phyloP scores from a whole-genome alignment of 495 filamentous ascomycete genomes.

The Podospora pseudopauciseta region DNA sequence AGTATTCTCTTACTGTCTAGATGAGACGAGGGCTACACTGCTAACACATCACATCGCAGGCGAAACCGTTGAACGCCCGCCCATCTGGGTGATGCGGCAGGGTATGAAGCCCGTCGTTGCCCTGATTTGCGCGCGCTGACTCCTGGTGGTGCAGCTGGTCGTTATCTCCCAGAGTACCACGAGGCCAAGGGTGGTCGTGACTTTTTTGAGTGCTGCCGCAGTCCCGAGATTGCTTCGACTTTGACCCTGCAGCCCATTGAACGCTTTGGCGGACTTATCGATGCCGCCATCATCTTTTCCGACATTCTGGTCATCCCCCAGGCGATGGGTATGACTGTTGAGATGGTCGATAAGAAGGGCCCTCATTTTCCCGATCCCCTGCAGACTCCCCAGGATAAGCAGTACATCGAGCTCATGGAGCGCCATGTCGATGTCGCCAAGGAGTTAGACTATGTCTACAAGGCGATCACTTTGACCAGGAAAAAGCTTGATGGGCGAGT shows the following conservation, averaged over 20 bases:
- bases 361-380: slow-evolving; percentile 90
- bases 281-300: slow-evolving; percentile 98
- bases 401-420: slow-evolving; percentile 73
- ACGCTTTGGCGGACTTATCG: slow-evolving; percentile 81
- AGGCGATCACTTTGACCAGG: slow-evolving; percentile 87
- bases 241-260: slow-evolving; percentile 92
- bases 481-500: slow-evolving; percentile 84
- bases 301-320: slow-evolving; percentile 98
- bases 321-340: slow-evolving; percentile 92
- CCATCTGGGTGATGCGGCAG: slow-evolving; percentile 99
- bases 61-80: slow-evolving; percentile 82
- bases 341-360: slow-evolving; percentile 95
- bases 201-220: slow-evolving; percentile 96
- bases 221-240: slow-evolving; percentile 85
- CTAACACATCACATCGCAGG: slow-evolving; percentile 50
- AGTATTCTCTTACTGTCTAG: slow-evolving; percentile 19
- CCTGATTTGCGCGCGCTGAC: slow-evolving; percentile 17
- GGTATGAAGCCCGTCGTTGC: slow-evolving; percentile 48
- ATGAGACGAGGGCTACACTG: background rate
- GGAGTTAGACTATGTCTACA: slow-evolving; percentile 89
- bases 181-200: slow-evolving; percentile 82
- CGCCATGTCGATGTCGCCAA: slow-evolving; percentile 76
- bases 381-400: slow-evolving; percentile 67
- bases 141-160: slow-evolving; percentile 62
- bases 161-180: slow-evolving; percentile 97